These are phyloP conservation scores for Prillingera fragicola DNA, from an alignment of 1,284 basidiomycete genomes.

Conservation along the genomic window DNA sequence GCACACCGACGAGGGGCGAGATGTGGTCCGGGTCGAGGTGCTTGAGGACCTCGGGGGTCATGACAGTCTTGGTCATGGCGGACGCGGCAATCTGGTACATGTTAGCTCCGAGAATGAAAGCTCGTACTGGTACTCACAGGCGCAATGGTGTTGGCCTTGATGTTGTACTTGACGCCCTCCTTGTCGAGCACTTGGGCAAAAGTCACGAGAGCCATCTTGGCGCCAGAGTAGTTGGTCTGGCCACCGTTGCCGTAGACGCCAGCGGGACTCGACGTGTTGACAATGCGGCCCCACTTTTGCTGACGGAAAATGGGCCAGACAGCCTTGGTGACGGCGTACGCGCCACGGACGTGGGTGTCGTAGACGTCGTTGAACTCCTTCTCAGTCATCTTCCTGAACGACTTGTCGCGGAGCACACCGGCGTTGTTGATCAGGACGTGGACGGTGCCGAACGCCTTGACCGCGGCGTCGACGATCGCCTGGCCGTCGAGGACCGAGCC, in stretches of 20 bases:
- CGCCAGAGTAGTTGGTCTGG: slow-evolving; percentile 73
- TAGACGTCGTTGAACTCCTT: slow-evolving; percentile 77
- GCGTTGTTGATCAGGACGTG: slow-evolving; percentile 92
- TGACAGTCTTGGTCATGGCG: slow-evolving; percentile 86
- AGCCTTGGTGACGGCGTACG: slow-evolving; percentile 91
- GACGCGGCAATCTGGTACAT: slow-evolving; percentile 87
- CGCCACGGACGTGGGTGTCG: slow-evolving; percentile 91
- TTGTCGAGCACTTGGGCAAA: slow-evolving; percentile 88
- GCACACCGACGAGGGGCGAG: slow-evolving; percentile 80
- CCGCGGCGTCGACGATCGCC: slow-evolving; percentile 73
- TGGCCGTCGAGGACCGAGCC: slow-evolving; percentile 85
- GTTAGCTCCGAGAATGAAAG: too few species aligned
- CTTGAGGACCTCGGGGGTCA: slow-evolving; percentile 92
- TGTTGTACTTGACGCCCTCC: slow-evolving; percentile 90
- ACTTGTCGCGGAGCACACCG: slow-evolving; percentile 77
- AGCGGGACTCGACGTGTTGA: slow-evolving; percentile 74
- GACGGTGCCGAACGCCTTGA: slow-evolving; percentile 80
- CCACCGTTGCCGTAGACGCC: slow-evolving; percentile 77
- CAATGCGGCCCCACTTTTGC: slow-evolving; percentile 85
- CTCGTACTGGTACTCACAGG: slow-evolving; percentile 91
- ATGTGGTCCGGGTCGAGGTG: slow-evolving; percentile 91
- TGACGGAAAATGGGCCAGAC: slow-evolving; percentile 94
- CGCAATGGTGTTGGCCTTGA: slow-evolving; percentile 80
- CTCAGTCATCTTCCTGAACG: slow-evolving; percentile 87
- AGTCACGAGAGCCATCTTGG: slow-evolving; percentile 69